Base-by-base conservation (phyloP, 164 flowering plant genomes). In the Tetracentron sinense region DNA sequence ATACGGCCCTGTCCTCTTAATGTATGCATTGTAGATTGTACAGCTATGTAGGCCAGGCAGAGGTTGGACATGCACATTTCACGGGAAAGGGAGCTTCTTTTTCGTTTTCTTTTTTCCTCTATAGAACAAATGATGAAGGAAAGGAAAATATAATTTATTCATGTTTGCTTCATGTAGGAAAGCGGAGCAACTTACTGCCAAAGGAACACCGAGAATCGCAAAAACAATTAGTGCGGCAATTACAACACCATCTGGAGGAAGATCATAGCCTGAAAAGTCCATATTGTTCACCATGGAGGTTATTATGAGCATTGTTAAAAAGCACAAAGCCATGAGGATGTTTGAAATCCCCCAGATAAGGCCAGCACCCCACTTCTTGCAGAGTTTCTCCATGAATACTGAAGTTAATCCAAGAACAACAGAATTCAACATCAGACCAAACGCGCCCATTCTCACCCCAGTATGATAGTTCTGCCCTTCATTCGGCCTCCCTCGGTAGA, bases 361-460 rank as follows among this genome's bases (percentile, higher is more conserved):
- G 63, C 97, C 97, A 49, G 92, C 79, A n/a, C 99, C 99, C 83
- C 81, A 82, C 78, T 82, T 89, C 71, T 86, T 74, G 72, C 97
- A 95, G 54, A 95, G 82, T 81, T 75, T 86, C 77, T 95, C 97
- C 85, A 92, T 81, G 58, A 87, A 70, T 66, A 92, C 33, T 28
- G 99, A 95, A 50, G 97, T 85, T 66, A 92, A 55, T 50, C 96
- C 97, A 69, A 95, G 89, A 61, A 87, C 63, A 64, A 90, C 83
- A 10, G 99, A 95, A 67, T 95, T 87, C 78, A 92, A 69, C 93
- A 88, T 82, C 58, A 95, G 76, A 42, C 92, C 97, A 57, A 92
- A 62, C n/a, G 97, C 74, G 22, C 99, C 99, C 84, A 86, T 87
- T 59, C 92, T 82, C 65, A 95, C 99, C 60, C 99, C 99, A 42